Conservation (phyloP, 2,329 filamentous ascomycete genomes). For the Pseudogymnoascus sp. region DNA sequence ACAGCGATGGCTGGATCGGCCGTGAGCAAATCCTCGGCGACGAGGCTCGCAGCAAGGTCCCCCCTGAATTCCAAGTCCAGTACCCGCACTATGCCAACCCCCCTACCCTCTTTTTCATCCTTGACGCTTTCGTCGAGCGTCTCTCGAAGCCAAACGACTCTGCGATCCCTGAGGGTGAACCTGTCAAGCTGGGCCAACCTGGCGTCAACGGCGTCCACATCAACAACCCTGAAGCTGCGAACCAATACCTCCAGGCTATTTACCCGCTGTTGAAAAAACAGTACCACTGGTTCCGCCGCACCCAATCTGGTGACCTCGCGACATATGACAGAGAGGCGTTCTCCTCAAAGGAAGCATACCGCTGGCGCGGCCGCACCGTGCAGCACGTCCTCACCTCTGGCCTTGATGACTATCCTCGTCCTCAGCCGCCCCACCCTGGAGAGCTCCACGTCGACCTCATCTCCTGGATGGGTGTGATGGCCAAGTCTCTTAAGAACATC, state of each 20-base stretch:
- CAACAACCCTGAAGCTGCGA: slow-evolving; percentile 57
- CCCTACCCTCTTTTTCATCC: slow-evolving; percentile 83
- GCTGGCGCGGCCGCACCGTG: slow-evolving; percentile 85
- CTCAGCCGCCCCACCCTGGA: slow-evolving; percentile 87
- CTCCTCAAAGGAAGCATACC: slow-evolving; percentile 84
- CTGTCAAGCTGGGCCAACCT: slow-evolving; percentile 36
- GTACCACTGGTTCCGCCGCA: slow-evolving; percentile 91
- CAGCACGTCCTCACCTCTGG: slow-evolving; percentile 87
- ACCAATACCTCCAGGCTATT: slow-evolving; percentile 64
- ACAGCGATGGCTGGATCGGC: slow-evolving; percentile 94
- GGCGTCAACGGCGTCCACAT: slow-evolving; percentile 55
- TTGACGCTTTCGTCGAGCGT: slow-evolving; percentile 77
- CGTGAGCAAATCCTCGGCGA: slow-evolving; percentile 89
- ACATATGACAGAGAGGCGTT: slow-evolving; percentile 84
- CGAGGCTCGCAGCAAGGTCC: slow-evolving; percentile 92
- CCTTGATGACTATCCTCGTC: slow-evolving; percentile 89
- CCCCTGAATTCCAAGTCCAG: slow-evolving; percentile 83
- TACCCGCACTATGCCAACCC: slow-evolving; percentile 98
- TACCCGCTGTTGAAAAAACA: slow-evolving; percentile 85
- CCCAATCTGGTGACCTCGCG: slow-evolving; percentile 82
- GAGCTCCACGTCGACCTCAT: slow-evolving; percentile 94
- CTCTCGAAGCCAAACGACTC: slow-evolving; percentile 48
- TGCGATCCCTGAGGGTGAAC: slow-evolving; percentile 35
- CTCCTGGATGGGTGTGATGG: slow-evolving; percentile 97
- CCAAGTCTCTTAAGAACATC: slow-evolving; percentile 72